A percentile compares a stretch with the other conserved stretches of the same genome.
phyloP scores from a whole-genome alignment of 306 rosid genomes.

The Inga laurina region DNA sequence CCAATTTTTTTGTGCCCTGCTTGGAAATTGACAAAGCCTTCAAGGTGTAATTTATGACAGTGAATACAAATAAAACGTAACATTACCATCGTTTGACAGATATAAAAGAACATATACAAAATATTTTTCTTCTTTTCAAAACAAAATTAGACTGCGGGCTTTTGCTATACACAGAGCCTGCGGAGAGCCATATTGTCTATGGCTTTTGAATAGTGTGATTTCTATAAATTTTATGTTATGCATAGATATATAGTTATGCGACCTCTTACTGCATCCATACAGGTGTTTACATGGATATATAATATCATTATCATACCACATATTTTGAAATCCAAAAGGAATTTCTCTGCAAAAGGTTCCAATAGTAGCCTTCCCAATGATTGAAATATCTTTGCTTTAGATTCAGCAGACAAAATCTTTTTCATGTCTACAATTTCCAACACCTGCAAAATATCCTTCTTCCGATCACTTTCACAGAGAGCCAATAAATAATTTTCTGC shows the following conservation, averaged over 20 bases:
- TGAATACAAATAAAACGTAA: slow-evolving; percentile 27
- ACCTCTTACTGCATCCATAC: slow-evolving; percentile 25
- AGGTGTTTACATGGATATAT: slow-evolving; percentile 22
- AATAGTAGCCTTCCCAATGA: slow-evolving; percentile 68
- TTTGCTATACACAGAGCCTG: neutral
- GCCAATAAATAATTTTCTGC: slow-evolving; percentile 84
- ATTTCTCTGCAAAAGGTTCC: slow-evolving; percentile 66
- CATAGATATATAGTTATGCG: neutral
- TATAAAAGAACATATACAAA: slow-evolving; percentile 23
- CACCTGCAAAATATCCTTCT: slow-evolving; percentile 60
- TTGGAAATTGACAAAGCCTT: neutral
- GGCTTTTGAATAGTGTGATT: neutral
- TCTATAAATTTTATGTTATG: neutral
- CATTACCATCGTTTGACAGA: slow-evolving; percentile 16
- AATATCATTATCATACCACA: slow-evolving; percentile 52
- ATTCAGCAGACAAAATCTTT: slow-evolving; percentile 46
- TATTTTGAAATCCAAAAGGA: slow-evolving; percentile 58
- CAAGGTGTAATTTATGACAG: neutral
- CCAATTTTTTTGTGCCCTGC: neutral
- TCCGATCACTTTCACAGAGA: slow-evolving; percentile 73
- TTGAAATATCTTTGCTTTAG: slow-evolving; percentile 51
- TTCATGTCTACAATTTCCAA: slow-evolving; percentile 61
- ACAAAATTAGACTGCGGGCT: neutral
- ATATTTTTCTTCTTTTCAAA: slow-evolving; percentile 23
- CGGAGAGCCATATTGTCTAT: neutral